phyloP scores from a whole-genome alignment of 2,329 filamentous ascomycete genomes.

The Botrytis tulipae region DNA sequence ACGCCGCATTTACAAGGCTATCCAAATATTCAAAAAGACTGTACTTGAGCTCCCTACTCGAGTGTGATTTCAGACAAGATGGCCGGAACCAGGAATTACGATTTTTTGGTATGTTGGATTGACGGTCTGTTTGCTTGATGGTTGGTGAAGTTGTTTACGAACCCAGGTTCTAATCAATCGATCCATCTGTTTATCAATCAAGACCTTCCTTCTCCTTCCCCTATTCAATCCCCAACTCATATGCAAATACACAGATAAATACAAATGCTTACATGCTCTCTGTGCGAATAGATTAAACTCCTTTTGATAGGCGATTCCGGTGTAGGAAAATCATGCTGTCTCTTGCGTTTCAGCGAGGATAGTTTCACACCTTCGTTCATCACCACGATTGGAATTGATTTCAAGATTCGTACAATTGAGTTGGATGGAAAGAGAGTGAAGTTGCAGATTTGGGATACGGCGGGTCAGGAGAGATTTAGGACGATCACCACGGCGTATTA shows the following conservation, averaged over 20 bases:
- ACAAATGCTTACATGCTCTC: background rate
- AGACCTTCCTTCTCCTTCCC: constrained; percentile 5
- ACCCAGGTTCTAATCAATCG: background rate
- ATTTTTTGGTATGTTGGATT: constrained; percentile 74
- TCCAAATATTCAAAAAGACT: constrained; percentile 12
- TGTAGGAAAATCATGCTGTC: constrained; percentile 98
- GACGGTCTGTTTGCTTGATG: background rate
- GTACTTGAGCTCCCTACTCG: constrained; percentile 22
- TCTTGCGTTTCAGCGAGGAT: constrained; percentile 97
- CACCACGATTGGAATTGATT: constrained; percentile 99
- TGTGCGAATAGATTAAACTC: constrained; percentile 69
- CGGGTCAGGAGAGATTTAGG: constrained; percentile 95
- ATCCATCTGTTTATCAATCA: constrained; percentile 5
- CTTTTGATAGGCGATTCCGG: constrained; percentile 99
- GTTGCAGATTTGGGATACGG: constrained; percentile 99
- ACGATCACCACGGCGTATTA: constrained; percentile 99
- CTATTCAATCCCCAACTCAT: background rate
- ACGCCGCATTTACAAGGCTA: constrained; percentile 16
- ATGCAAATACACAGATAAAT: background rate
- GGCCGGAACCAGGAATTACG: constrained; percentile 98
- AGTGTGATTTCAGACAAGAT: constrained; percentile 49
- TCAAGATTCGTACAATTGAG: constrained; percentile 99
- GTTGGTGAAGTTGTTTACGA: background rate
- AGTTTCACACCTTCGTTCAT: constrained; percentile 99
- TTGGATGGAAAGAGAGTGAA: constrained; percentile 98